Evolutionary conservation across 306 rosid species (phyloP).

Genomic region (Benincasa hispida): DNA sequence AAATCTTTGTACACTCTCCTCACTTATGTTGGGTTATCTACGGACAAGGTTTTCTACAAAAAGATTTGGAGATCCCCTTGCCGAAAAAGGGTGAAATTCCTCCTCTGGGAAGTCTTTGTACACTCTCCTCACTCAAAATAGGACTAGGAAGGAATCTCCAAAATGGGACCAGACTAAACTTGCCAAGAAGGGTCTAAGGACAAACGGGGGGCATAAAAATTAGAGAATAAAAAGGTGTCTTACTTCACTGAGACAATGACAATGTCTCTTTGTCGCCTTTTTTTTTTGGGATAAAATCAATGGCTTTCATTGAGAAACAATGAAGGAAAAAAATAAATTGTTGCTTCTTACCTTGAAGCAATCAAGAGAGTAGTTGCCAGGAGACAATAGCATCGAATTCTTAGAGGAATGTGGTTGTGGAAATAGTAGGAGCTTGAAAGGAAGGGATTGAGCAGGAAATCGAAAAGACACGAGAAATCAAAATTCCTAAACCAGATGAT

Average conservation of each 20-base stretch:
- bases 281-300: too few species aligned
- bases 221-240: neutral
- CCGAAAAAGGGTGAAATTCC: too few species aligned
- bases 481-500: neutral
- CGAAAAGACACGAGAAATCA: neutral
- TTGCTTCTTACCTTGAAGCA: neutral
- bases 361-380: neutral
- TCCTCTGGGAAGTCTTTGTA: too few species aligned
- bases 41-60: too few species aligned
- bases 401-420: neutral
- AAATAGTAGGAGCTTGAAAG: neutral
- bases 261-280: neutral
- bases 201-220: neutral
- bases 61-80: too few species aligned
- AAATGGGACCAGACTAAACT: neutral
- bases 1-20: too few species aligned
- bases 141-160: neutral
- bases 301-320: too few species aligned
- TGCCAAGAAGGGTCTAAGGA: neutral
- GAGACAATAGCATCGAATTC: neutral
- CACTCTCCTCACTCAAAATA: neutral
- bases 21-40: too few species aligned
- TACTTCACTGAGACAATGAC: neutral
- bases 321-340: too few species aligned
- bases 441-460: neutral